phyloP scores from a whole-genome alignment of 495 filamentous ascomycete genomes.

The Usnea hakonensis region DNA sequence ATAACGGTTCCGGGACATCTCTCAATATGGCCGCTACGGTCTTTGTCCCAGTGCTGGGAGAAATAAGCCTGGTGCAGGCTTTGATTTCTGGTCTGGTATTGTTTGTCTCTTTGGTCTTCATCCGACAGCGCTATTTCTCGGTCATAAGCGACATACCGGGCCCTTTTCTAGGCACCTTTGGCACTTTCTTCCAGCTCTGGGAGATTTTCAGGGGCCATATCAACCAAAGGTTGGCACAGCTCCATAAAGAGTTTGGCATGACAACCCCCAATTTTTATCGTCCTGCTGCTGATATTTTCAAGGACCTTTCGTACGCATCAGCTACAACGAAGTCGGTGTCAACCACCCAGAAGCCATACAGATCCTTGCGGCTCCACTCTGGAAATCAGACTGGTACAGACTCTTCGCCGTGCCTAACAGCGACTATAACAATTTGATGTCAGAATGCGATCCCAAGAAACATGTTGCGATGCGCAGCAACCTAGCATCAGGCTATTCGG shows the following conservation, averaged over 20 bases:
- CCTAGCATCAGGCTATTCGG: constrained; percentile 32
- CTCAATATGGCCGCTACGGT: background rate
- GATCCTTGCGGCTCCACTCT: constrained; percentile 20
- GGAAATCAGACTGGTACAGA: constrained; percentile 27
- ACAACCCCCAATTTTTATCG: background rate
- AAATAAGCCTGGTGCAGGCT: background rate
- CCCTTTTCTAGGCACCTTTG: background rate
- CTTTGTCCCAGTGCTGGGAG: background rate
- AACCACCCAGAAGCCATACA: constrained; percentile 39
- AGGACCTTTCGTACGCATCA: constrained; percentile 43
- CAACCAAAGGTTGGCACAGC: background rate
- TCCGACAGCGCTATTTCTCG: background rate
- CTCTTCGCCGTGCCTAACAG: constrained; percentile 28
- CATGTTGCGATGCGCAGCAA: constrained; percentile 29
- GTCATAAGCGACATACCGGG: background rate
- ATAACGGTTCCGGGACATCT: background rate
- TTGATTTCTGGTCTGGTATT: background rate
- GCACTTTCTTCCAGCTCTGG: constrained; percentile 7
- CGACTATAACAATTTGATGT: background rate
- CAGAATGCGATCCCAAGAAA: constrained; percentile 33
- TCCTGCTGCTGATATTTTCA: background rate
- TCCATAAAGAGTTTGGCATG: background rate
- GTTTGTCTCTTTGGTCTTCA: background rate
- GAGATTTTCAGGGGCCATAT: background rate
- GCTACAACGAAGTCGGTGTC: constrained; percentile 42